Base-by-base conservation (phyloP, 805 yeast genomes). In the Suhomyces sp. region DNA sequence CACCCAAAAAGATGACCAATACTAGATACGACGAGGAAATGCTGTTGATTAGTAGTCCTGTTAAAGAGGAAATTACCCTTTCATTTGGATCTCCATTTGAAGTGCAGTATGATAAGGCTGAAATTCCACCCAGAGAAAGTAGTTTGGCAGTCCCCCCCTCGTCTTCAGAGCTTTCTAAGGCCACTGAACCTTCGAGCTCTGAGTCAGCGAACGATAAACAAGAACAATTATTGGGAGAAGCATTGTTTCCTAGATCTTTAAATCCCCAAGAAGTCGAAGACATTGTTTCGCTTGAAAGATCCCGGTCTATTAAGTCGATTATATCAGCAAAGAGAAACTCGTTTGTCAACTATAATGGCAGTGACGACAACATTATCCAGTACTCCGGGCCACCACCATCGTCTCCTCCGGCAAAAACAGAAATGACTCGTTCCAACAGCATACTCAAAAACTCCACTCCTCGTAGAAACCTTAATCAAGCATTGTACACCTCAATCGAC, bases 201-300 rank as follows among this genome's bases (percentile, higher is more conserved):
- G 22, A n/a, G 12, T 35, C 44, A 3, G 19, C 31, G 13, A 17
- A 17, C 9, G 24, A 19, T 4, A 46, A 47, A 13, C 13, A 47
- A 12, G 17, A 26, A 8, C 70, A 63, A 42, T 56, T 73, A 9
- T 58, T 71, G 6, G 79, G 80, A 3, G 79, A 87, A 52, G 82
- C 84, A 0, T 66, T 88, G 24, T 88, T 88, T 65, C 96, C 96
- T 0, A 87, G 85, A 63, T 80, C 83, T 2, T 71, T 88, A 31
- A 85, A 79, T 53, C 74, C 81, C 0, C 82, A 79, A 49, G 96
- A 88, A 62, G 88, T 88, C 9, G 88, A 86, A 57, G 84, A 88
- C 46, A 88, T 88, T 53, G 86, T 86, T 2, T 79, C 87, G 6
- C 63, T 88, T 44, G 96, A 88, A 65, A 76, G 92, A 54, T 81